Conservation (phyloP, 495 filamentous ascomycete genomes). For the Aspergillus incahuasiensis region DNA sequence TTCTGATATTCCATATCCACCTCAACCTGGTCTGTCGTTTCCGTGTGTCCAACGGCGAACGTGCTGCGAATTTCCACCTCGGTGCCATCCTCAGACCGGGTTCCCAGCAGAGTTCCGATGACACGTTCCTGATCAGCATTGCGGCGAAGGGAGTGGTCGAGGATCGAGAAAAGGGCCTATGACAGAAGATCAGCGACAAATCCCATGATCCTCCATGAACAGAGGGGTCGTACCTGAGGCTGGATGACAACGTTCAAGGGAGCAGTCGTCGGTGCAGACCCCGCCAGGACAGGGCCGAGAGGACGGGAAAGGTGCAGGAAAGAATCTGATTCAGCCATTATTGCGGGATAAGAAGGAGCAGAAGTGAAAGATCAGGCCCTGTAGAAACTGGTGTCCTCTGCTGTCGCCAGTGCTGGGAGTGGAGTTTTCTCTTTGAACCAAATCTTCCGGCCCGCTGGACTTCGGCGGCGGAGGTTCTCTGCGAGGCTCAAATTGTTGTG, state of each 20-base stretch:
- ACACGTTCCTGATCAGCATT: conserved; percentile 88
- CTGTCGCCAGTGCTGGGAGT: conserved; percentile 20
- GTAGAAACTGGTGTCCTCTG: conserved; percentile 11
- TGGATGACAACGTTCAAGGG: conserved; percentile 91
- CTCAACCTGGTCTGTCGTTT: conserved; percentile 97
- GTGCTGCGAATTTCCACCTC: conserved; percentile 92
- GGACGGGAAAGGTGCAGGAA: conserved; percentile 95
- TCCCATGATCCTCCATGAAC: not conserved
- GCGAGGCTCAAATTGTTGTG: conserved; percentile 44
- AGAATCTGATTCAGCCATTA: conserved; percentile 77
- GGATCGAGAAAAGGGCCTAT: conserved; percentile 91
- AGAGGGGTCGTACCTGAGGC: conserved; percentile 66
- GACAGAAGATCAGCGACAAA: conserved; percentile 4
- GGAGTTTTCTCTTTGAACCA: conserved; percentile 22
- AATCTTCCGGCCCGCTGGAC: conserved; percentile 23
- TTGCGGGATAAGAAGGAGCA: conserved; percentile 31
- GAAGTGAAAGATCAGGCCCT: conserved; percentile 15
- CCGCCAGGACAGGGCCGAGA: conserved; percentile 71
- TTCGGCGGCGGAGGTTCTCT: conserved; percentile 22
- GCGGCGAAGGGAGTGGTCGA: conserved; percentile 91
- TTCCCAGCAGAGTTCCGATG: conserved; percentile 90
- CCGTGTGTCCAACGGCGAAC: conserved; percentile 96
- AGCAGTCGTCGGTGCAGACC: conserved; percentile 74
- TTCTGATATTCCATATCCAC: conserved; percentile 99
- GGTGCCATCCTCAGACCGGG: conserved; percentile 89